Conservation (phyloP, 306 rosid species). For the Comarum palustre region DNA sequence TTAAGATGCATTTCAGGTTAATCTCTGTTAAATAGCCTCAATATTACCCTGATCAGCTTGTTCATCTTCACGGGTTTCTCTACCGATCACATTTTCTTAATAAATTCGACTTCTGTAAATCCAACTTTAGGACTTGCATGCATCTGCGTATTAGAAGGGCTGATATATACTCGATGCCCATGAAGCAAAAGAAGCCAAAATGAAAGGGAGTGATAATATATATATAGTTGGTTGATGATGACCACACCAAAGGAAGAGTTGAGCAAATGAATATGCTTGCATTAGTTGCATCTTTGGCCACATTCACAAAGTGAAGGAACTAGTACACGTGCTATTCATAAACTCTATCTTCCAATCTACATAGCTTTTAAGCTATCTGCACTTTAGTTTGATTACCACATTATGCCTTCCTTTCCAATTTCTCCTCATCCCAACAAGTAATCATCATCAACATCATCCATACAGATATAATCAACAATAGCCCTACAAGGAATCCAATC, state of each 20-base stretch:
- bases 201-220: conserved; percentile 3
- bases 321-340: conserved; percentile 40
- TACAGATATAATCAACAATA: not conserved
- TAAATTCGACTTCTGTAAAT: not conserved
- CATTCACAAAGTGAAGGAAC: not conserved
- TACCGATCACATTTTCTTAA: not conserved
- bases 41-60: too few species aligned
- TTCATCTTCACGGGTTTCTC: not conserved
- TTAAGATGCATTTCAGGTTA: too few species aligned
- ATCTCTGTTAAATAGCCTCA: not conserved
- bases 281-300: not conserved
- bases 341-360: too few species aligned
- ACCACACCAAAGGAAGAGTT: not conserved
- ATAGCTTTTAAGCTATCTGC: not conserved
- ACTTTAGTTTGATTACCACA: conserved; percentile 20
- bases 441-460: conserved; percentile 14
- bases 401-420: conserved; percentile 29
- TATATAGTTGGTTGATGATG: not conserved
- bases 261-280: not conserved
- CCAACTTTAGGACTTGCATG: conserved; percentile 1
- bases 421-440: conserved; percentile 16
- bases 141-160: not conserved
- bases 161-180: not conserved
- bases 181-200: conserved; percentile 8
- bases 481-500: not conserved